A percentile compares a stretch with the other conserved stretches of the same genome.
Evolutionary conservation across 139 green algal species (phyloP).

Genomic region (Tetradesmus lagerheimii): DNA sequence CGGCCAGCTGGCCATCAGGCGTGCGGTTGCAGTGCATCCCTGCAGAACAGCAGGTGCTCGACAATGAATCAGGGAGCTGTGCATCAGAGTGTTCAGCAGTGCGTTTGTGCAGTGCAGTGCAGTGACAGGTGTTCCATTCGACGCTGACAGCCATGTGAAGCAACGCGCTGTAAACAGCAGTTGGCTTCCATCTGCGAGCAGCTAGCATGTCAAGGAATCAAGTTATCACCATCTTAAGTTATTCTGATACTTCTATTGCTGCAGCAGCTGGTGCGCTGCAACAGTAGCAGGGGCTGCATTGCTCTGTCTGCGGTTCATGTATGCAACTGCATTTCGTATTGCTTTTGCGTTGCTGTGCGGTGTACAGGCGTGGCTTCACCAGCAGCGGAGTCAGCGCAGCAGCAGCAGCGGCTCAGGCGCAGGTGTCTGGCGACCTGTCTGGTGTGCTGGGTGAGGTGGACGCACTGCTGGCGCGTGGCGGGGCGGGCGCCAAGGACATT

Average conservation of each 20-base stretch:
- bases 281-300: too few species aligned
- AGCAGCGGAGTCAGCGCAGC: conserved; percentile 1
- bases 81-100: too few species aligned
- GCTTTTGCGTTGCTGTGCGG: neutral
- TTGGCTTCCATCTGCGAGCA: too few species aligned
- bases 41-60: neutral
- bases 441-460: conserved; percentile 8
- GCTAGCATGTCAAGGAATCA: too few species aligned
- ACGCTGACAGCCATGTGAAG: too few species aligned
- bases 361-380: conserved; percentile 9
- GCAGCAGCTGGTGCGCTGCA: too few species aligned
- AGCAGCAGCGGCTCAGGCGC: neutral
- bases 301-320: neutral
- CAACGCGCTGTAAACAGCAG: too few species aligned
- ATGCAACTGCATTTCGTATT: neutral
- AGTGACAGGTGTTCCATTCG: too few species aligned
- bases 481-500: conserved; percentile 53
- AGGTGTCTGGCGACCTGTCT: conserved; percentile 33
- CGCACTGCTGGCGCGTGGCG: neutral
- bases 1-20: neutral
- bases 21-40: neutral
- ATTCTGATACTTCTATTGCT: too few species aligned
- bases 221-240: too few species aligned
- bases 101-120: too few species aligned
- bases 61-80: neutral